phyloP scores from a whole-genome alignment of 2,329 filamentous ascomycete genomes.

The Ceratocystis lukuohia region DNA sequence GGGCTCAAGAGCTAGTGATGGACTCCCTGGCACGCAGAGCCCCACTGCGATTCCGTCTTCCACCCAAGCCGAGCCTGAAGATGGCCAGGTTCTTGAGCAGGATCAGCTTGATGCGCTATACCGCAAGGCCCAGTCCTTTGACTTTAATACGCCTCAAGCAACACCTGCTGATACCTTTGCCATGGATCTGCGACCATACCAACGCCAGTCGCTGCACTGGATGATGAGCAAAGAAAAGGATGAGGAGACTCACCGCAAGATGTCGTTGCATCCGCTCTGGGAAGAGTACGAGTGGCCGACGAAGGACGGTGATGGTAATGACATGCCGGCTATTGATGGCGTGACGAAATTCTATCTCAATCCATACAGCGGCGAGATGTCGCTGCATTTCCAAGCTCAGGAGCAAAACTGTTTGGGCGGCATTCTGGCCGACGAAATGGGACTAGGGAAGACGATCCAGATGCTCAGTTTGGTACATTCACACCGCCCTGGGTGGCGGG shows the following conservation, averaged over 20 bases:
- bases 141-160: constrained; percentile 79
- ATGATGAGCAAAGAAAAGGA: constrained; percentile 91
- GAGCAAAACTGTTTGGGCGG: constrained; percentile 91
- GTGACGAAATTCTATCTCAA: constrained; percentile 81
- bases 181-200: constrained; percentile 77
- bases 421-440: constrained; percentile 94
- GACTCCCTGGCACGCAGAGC: background rate
- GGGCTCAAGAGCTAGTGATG: constrained; percentile 28
- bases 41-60: background rate
- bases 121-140: constrained; percentile 90
- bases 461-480: constrained; percentile 91
- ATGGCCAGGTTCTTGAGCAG: constrained; percentile 77
- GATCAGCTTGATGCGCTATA: constrained; percentile 90
- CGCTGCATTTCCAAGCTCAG: constrained; percentile 79
- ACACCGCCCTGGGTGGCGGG: constrained; percentile 37
- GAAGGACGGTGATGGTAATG: constrained; percentile 74
- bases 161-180: constrained; percentile 71
- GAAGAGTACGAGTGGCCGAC: constrained; percentile 86
- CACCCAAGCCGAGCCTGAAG: constrained; percentile 33
- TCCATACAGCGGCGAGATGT: constrained; percentile 88
- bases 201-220: constrained; percentile 91
- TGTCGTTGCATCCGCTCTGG: constrained; percentile 93
- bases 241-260: constrained; percentile 53
- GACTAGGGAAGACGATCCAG: constrained; percentile 93
- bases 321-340: constrained; percentile 50